Conservation (phyloP, 1,139 yeast species). For the Yarrowia galli region DNA sequence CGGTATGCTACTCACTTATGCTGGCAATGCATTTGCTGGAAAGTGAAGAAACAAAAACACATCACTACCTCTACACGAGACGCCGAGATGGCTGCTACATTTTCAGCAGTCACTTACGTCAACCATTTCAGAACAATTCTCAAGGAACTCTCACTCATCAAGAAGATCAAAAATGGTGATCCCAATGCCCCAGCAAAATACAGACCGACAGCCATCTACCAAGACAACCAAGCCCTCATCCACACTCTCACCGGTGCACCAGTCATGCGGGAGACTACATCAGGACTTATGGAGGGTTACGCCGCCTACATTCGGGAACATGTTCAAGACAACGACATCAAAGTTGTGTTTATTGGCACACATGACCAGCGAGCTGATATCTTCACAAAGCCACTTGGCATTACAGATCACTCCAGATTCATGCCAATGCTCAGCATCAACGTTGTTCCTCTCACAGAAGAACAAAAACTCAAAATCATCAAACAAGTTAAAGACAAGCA, state of each 20-base stretch:
- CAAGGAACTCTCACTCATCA: neutral
- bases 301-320: neutral
- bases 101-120: neutral
- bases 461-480: neutral
- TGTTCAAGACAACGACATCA: neutral
- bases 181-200: neutral
- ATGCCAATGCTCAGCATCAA: neutral
- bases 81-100: slow-evolving; percentile 6
- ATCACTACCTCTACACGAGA: neutral
- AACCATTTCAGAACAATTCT: slow-evolving; percentile 4
- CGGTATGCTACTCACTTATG: neutral
- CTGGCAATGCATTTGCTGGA: slow-evolving; percentile 10
- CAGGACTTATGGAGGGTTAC: slow-evolving; percentile 1
- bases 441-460: neutral
- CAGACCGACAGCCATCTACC: neutral
- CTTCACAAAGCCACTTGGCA: neutral
- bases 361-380: neutral
- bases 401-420: neutral
- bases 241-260: neutral
- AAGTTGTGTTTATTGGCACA: neutral
- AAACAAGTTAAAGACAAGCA: too few relatives aligned
- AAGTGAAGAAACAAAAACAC: neutral
- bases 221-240: neutral
- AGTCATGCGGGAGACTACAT: too few relatives aligned
- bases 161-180: too few relatives aligned